phyloP scores from a whole-genome alignment of 2,329 filamentous ascomycete species.

The Cladosporium velox region DNA sequence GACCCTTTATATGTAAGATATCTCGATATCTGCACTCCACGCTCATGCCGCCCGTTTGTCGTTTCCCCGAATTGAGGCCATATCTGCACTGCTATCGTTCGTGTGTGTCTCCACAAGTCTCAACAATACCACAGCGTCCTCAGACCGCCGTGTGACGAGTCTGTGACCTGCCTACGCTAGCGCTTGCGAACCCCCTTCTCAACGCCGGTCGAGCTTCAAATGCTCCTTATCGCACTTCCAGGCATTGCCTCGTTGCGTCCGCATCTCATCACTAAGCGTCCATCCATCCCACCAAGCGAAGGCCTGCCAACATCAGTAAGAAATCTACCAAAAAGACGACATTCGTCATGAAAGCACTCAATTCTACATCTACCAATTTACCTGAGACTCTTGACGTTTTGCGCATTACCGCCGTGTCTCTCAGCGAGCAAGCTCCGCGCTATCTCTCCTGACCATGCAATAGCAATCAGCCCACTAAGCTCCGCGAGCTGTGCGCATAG shows the following conservation, averaged over 20 bases:
- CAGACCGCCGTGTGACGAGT: constrained; percentile 9
- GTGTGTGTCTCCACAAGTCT: constrained; percentile 7
- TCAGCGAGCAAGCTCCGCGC: not conserved
- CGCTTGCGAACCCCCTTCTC: constrained; percentile 3
- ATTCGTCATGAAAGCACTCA: not conserved
- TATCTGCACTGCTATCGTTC: not conserved
- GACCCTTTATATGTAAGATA: not conserved
- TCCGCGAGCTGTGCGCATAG: constrained; percentile 62
- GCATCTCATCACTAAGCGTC: not conserved
- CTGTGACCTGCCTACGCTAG: constrained; percentile 12
- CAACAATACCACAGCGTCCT: constrained; percentile 11
- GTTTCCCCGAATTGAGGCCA: not conserved
- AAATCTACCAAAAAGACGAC: not conserved
- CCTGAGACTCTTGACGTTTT: not conserved
- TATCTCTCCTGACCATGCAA: constrained; percentile 2
- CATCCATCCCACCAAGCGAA: not conserved
- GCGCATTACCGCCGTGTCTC: not conserved
- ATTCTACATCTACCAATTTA: not conserved
- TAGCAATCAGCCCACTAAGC: constrained; percentile 5
- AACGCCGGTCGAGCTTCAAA: constrained; percentile 1
- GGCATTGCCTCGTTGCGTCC: not conserved
- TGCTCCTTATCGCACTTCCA: not conserved
- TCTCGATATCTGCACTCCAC: not conserved
- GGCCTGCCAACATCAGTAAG: not conserved
- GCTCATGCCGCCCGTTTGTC: not conserved